Base-by-base conservation (phyloP, 2,329 filamentous ascomycete species). In the Cordyceps militaris region DNA sequence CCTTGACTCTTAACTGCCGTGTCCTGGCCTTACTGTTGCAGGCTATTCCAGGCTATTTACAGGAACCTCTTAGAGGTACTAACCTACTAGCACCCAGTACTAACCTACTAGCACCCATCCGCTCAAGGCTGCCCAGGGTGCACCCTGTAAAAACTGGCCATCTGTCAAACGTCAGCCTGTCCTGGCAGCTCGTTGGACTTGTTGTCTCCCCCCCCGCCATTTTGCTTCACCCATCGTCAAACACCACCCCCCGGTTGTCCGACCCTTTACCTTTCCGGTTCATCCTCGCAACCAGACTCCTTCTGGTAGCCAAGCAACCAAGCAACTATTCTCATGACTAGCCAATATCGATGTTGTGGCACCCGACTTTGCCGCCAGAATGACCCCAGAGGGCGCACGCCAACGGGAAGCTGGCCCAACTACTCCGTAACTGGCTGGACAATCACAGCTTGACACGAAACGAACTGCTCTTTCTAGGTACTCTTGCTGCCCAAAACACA, bases 391-490 rank as follows among this genome's bases (percentile, higher is more conserved):
- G 26, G 10, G 44, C 44, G 51, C 51, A 44, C 10, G 24, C 38
- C 28, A 23, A 34, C 40, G 51, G 5, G 19, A 26, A 42, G 51
- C 14, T 46, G 14, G 2, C 26, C 42, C 19, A 23, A 10, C n/a
- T n/a, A 28, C 6, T n/a, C n/a, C n/a, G n/a, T n/a, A n/a, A n/a
- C n/a, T n/a, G n/a, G 50, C 26, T 38, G 43, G n/a, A 40, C 52
- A 56, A 40, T 56, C 43, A 48, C 52, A 11, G 24, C 24, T 40
- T 26, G 53, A 56, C 53, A 56, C 53, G 53, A 42, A 48, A 48
- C 53, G 14, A 30, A 14, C 19, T 38, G 13, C 10, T 26, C 14
- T 40, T 40, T 4, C n/a, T 8, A 28, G 24, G 14, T 28, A 16
- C 26, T 23, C 40, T 56, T 56, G 53, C 26, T 56, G 53, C 53